Conservation (phyloP, 345 rosid genomes). For the Populus tremula region DNA sequence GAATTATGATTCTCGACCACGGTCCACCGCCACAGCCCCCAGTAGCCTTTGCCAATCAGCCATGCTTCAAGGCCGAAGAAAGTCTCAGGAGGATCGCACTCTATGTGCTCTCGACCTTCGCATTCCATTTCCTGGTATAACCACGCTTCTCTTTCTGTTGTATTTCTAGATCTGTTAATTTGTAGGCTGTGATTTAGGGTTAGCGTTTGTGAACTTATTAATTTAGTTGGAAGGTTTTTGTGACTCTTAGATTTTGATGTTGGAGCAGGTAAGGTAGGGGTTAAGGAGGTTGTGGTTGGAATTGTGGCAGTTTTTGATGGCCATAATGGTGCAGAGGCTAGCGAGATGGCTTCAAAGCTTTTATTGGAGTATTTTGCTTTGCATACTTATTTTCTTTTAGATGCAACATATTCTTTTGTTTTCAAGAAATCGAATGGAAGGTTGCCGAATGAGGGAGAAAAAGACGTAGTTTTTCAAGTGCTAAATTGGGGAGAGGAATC, state of each 20-base stretch:
- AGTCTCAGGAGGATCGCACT: conserved; percentile 74
- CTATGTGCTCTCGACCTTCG: conserved; percentile 74
- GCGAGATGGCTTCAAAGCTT: conserved; percentile 92
- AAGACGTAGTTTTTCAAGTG: conserved; percentile 44
- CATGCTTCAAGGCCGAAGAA: conserved; percentile 64
- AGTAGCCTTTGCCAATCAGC: conserved; percentile 59
- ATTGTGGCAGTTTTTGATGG: conserved; percentile 90
- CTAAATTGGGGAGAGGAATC: conserved; percentile 44
- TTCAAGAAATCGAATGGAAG: conserved; percentile 46
- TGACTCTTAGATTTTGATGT: conserved; percentile 11
- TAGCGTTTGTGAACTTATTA: not conserved
- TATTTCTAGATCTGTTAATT: not conserved
- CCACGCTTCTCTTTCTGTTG: not conserved
- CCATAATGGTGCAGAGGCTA: conserved; percentile 95
- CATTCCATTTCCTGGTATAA: conserved; percentile 74
- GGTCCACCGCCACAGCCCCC: conserved; percentile 20
- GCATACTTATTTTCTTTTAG: conserved; percentile 87
- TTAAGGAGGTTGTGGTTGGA: conserved; percentile 68
- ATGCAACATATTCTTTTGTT: conserved; percentile 59
- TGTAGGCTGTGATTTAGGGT: not conserved
- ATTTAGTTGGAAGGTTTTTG: not conserved
- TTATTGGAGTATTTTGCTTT: conserved; percentile 80
- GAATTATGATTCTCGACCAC: conserved; percentile 33
- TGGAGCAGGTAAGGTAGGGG: conserved; percentile 56
- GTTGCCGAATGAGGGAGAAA: conserved; percentile 42